phyloP scores from a whole-genome alignment of 2,329 filamentous ascomycete species.

The Epichloe coenophiala region DNA sequence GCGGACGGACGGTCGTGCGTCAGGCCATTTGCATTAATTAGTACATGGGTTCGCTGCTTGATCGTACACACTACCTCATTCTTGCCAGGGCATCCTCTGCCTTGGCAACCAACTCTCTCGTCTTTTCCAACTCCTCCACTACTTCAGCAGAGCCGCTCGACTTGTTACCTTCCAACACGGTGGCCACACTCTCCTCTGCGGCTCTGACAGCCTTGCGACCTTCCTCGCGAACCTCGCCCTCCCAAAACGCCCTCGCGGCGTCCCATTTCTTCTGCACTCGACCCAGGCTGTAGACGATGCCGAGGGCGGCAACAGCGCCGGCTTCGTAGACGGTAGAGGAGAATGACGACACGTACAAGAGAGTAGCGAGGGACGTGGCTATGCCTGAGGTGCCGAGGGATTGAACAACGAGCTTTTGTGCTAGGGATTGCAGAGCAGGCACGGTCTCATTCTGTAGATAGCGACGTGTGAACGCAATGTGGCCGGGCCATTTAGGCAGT shows the following conservation, averaged over 20 bases:
- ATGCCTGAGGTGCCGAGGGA: slow-evolving; percentile 60
- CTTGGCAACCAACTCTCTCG: slow-evolving; percentile 31
- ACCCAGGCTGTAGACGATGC: slow-evolving; percentile 43
- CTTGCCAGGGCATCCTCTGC: slow-evolving; percentile 34
- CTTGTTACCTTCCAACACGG: slow-evolving; percentile 26
- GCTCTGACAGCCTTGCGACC: slow-evolving; percentile 48
- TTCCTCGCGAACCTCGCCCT: slow-evolving; percentile 53
- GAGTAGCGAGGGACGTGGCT: slow-evolving; percentile 37
- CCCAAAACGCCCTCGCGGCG: slow-evolving; percentile 45
- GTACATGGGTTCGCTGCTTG: too few relatives aligned
- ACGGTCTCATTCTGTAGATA: slow-evolving; percentile 54
- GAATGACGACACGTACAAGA: slow-evolving; percentile 43
- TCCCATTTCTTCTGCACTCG: slow-evolving; percentile 52
- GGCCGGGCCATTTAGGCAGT: slow-evolving; percentile 51
- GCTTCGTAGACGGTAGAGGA: slow-evolving; percentile 45
- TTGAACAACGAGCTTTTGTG: slow-evolving; percentile 62
- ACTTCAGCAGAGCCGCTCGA: slow-evolving; percentile 8
- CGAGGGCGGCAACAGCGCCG: slow-evolving; percentile 46
- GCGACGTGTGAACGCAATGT: slow-evolving; percentile 58
- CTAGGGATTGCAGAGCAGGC: slow-evolving; percentile 56
- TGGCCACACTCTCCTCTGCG: slow-evolving; percentile 38
- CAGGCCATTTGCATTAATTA: too few relatives aligned
- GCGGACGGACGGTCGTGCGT: too few relatives aligned
- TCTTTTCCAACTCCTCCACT: slow-evolving; percentile 21
- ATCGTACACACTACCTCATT: slow-evolving; percentile 25